Conservation (phyloP, 2,329 filamentous ascomycete species). For the Xylariaceae sp. region DNA sequence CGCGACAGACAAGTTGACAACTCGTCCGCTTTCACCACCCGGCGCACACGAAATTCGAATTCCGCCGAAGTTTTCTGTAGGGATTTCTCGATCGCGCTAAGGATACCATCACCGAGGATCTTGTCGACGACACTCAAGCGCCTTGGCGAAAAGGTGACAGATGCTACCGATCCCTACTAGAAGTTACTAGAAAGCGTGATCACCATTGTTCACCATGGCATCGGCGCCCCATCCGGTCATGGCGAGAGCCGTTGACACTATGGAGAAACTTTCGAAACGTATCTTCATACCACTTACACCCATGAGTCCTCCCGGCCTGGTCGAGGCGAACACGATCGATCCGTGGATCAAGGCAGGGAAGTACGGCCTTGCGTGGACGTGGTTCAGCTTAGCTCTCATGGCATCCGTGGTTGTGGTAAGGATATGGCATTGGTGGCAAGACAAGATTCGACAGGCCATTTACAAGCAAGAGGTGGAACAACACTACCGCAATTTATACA, state of each 20-base stretch:
- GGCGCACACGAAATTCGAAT: neutral
- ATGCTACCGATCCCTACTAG: constrained; percentile 10
- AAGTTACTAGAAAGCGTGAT: constrained; percentile 8
- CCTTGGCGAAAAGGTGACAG: neutral
- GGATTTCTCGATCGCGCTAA: constrained; percentile 1
- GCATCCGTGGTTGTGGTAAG: constrained; percentile 62
- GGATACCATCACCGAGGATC: neutral
- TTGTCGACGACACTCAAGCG: neutral
- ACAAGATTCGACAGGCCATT: constrained; percentile 84
- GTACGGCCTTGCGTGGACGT: constrained; percentile 83
- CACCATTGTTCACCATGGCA: constrained; percentile 36
- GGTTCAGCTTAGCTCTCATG: constrained; percentile 73
- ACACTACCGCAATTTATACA: constrained; percentile 53
- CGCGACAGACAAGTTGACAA: constrained; percentile 7
- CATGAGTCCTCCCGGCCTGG: constrained; percentile 54
- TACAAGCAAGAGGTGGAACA: constrained; percentile 77
- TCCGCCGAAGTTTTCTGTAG: neutral
- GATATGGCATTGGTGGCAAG: constrained; percentile 85
- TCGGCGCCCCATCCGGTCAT: constrained; percentile 33
- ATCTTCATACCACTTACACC: constrained; percentile 57
- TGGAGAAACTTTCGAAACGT: constrained; percentile 45
- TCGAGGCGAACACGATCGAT: constrained; percentile 62
- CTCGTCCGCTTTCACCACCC: constrained; percentile 18
- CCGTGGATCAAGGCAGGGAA: constrained; percentile 79
- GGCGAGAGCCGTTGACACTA: constrained; percentile 32